phyloP scores from a whole-genome alignment of 2,329 filamentous ascomycete species.

The Stachybotrys chartarum region DNA sequence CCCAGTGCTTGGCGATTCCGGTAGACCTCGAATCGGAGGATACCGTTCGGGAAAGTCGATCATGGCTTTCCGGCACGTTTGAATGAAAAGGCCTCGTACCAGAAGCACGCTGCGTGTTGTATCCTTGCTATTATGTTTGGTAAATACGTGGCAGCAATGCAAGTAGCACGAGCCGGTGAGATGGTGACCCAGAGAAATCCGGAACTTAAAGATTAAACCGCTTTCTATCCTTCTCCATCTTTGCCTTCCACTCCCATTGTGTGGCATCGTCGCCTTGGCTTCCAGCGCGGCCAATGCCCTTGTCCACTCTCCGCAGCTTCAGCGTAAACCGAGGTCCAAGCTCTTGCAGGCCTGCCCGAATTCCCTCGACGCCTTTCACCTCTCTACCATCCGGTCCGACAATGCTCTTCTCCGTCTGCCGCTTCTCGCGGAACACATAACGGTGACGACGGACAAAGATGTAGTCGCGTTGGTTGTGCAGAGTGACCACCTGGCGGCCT shows the following conservation, averaged over 20 bases:
- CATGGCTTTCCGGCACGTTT: no score
- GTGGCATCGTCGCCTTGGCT: conserved; percentile 66
- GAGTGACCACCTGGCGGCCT: conserved; percentile 81
- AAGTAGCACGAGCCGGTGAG: no score
- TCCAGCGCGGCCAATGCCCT: conserved; percentile 67
- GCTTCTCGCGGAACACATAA: conserved; percentile 89
- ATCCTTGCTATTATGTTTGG: no score
- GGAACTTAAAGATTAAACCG: conserved; percentile 73
- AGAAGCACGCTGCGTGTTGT: no score
- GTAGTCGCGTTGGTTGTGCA: conserved; percentile 94
- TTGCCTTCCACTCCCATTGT: conserved; percentile 95
- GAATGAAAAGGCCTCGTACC: no score
- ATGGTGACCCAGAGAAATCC: neutral
- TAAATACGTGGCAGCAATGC: no score
- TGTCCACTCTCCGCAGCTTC: conserved; percentile 85
- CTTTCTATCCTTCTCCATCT: conserved; percentile 90
- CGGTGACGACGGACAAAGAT: conserved; percentile 88
- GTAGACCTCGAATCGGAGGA: no score
- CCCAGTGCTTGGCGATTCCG: no score
- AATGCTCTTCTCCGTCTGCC: conserved; percentile 79
- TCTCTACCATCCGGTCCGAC: conserved; percentile 74
- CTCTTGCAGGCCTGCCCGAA: conserved; percentile 85
- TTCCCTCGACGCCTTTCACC: conserved; percentile 76
- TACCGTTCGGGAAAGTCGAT: no score
- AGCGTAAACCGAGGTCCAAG: conserved; percentile 68